phyloP scores from a whole-genome alignment of 306 rosid species.

The Alnus glutinosa region DNA sequence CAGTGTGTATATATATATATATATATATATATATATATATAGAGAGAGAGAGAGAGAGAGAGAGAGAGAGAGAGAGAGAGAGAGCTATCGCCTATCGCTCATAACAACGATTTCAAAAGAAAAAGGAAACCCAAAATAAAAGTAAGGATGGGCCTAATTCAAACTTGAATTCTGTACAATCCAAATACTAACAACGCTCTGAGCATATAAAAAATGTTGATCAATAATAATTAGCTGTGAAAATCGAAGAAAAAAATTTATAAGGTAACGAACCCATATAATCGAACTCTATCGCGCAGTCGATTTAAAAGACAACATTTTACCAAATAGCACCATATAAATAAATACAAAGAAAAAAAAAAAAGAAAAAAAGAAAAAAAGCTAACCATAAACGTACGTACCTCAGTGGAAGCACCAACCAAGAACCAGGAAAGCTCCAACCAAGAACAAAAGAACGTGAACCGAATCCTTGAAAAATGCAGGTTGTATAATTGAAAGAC shows the following conservation, averaged over 20 bases:
- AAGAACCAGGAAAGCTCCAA: no score
- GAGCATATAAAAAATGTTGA: no score
- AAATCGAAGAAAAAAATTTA: background rate
- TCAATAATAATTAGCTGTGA: background rate
- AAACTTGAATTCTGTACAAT: background rate
- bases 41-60: no score
- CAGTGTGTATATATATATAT: no score
- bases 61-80: no score
- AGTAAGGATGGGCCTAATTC: background rate
- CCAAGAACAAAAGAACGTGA: background rate
- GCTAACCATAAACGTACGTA: conserved; percentile 27
- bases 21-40: no score
- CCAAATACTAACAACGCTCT: no score
- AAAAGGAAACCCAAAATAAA: background rate
- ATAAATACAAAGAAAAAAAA: background rate
- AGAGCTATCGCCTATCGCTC: no score
- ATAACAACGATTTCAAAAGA: background rate
- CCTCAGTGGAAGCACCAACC: background rate
- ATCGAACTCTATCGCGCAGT: background rate
- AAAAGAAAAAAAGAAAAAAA: background rate
- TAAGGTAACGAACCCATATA: background rate
- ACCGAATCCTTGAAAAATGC: conserved; percentile 19
- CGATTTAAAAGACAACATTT: conserved; percentile 3
- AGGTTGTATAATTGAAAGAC: background rate
- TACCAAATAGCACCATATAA: background rate